Evolutionary conservation across 2,329 filamentous ascomycete genomes (phyloP).

Genomic region (Cladophialophora chaetospira): DNA sequence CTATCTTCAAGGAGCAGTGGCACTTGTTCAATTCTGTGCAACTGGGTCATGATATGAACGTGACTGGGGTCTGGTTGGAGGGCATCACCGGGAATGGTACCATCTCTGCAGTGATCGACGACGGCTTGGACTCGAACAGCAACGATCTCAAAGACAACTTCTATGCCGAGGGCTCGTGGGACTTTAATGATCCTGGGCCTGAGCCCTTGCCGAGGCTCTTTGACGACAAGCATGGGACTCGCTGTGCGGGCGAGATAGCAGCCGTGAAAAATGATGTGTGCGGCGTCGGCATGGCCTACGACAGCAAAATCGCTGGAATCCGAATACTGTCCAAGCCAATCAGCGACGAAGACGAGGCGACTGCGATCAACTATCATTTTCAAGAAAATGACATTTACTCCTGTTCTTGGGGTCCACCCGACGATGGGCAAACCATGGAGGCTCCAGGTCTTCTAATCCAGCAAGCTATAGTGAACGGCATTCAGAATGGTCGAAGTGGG

Average conservation of each 20-base stretch:
- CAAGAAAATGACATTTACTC: constrained; percentile 96
- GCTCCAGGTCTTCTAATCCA: constrained; percentile 85
- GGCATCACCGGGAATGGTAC: constrained; percentile 87
- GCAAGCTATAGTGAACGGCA: constrained; percentile 85
- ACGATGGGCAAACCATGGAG: constrained; percentile 93
- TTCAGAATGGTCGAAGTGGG: constrained; percentile 82
- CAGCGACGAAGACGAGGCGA: constrained; percentile 86
- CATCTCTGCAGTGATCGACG: constrained; percentile 92
- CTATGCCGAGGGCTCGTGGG: constrained; percentile 87
- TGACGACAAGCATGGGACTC: constrained; percentile 88
- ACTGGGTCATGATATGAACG: constrained; percentile 87
- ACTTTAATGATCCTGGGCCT: constrained; percentile 84
- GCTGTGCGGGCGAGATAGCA: constrained; percentile 91
- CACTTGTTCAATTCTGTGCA: constrained; percentile 85
- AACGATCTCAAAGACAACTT: constrained; percentile 91
- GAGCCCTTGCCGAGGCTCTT: constrained; percentile 79
- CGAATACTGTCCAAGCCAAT: constrained; percentile 91
- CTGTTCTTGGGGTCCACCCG: constrained; percentile 96
- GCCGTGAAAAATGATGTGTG: constrained; percentile 92
- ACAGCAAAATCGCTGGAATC: constrained; percentile 85
- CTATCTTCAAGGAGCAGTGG: constrained; percentile 94
- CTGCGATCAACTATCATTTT: constrained; percentile 88
- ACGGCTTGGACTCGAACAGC: constrained; percentile 95
- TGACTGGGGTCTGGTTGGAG: constrained; percentile 89
- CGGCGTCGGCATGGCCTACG: constrained; percentile 92